Evolutionary conservation across 345 rosid genomes (phyloP).

Genomic region (Limnanthes douglasii): DNA sequence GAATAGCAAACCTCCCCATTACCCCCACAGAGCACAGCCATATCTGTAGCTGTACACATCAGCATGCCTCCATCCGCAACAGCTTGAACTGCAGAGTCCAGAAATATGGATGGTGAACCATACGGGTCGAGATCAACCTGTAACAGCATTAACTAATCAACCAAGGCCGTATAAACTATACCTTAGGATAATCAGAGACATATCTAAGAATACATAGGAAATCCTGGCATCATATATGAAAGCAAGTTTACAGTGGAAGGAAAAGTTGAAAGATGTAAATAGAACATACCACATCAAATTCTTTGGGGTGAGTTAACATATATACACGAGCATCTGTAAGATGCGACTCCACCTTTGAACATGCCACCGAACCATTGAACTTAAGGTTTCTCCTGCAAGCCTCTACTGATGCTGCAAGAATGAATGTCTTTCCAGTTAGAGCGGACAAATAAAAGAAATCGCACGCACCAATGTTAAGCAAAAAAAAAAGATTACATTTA

Average conservation of each 20-base stretch:
- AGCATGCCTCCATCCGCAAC: slow-evolving; percentile 92
- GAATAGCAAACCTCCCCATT: slow-evolving; percentile 99
- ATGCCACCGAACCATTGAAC: slow-evolving; percentile 80
- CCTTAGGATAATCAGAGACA: no score
- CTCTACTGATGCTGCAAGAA: slow-evolving; percentile 62
- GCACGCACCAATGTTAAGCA: neutral
- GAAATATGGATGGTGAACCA: slow-evolving; percentile 89
- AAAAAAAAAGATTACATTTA: slow-evolving; percentile 31
- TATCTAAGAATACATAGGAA: no score
- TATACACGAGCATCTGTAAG: slow-evolving; percentile 90
- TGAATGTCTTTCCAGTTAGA: slow-evolving; percentile 3
- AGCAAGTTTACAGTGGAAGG: neutral
- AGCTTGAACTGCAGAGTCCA: slow-evolving; percentile 94
- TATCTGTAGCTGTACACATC: slow-evolving; percentile 98
- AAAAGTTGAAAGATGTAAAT: no score
- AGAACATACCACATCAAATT: slow-evolving; percentile 74
- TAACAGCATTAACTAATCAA: slow-evolving; percentile 10
- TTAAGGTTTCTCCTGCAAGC: slow-evolving; percentile 86
- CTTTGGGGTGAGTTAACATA: slow-evolving; percentile 93
- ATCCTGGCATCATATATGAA: no score
- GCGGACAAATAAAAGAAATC: neutral
- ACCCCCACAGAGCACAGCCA: slow-evolving; percentile 99
- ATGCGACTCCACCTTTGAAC: slow-evolving; percentile 85
- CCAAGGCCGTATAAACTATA: neutral
- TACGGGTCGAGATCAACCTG: slow-evolving; percentile 99